These are phyloP conservation scores for Salvia splendens DNA, from an alignment of 257 asterid species.

Conservation along the genomic window DNA sequence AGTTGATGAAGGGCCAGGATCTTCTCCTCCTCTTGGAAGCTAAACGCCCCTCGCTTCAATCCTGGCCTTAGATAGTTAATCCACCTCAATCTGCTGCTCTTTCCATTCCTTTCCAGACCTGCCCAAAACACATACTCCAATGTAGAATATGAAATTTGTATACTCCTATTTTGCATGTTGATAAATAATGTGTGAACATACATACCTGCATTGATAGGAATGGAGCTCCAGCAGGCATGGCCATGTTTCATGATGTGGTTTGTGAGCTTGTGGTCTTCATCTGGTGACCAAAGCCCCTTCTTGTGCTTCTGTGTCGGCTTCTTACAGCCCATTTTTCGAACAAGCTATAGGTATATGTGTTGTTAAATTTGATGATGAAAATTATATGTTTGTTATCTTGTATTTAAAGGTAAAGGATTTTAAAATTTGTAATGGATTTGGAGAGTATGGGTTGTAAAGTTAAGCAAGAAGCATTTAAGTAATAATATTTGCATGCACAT, in stretches of 20 bases:
- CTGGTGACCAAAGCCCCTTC: constrained; percentile 92
- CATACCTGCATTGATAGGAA: constrained; percentile 81
- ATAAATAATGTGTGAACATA: not conserved
- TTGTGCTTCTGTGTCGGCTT: constrained; percentile 53
- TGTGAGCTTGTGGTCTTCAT: constrained; percentile 80
- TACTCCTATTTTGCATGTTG: not conserved
- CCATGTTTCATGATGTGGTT: constrained; percentile 58
- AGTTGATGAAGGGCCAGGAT: constrained; percentile 65
- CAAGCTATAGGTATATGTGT: not conserved
- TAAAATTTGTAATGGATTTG: no score
- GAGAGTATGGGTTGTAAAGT: no score
- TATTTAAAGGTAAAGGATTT: no score
- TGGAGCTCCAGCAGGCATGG: constrained; percentile 82
- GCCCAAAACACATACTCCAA: constrained; percentile 25
- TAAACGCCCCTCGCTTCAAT: constrained; percentile 67
- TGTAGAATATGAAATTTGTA: not conserved
- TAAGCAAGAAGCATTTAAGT: no score
- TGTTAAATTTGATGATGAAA: not conserved
- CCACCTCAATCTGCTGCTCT: constrained; percentile 93
- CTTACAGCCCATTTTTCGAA: constrained; percentile 48
- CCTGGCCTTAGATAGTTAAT: constrained; percentile 85
- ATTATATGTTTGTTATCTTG: not conserved
- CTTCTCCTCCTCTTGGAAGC: constrained; percentile 56
- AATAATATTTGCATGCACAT: not conserved
- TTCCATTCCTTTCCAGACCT: constrained; percentile 87